Conservation (phyloP, 1,139 yeast genomes). For the Pneumocystis murina region DNA sequence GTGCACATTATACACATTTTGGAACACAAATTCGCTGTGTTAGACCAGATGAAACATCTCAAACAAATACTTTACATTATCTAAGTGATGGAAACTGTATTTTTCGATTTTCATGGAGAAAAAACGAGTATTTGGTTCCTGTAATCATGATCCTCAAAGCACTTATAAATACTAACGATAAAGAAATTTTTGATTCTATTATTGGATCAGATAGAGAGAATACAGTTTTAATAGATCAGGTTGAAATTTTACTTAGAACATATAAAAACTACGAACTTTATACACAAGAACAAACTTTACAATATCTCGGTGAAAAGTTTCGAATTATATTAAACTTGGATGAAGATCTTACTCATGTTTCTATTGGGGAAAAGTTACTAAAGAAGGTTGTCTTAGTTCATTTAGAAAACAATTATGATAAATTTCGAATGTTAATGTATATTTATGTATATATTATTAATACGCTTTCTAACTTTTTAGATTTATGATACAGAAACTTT, state of each 20-base stretch:
- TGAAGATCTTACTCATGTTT: constrained; percentile 74
- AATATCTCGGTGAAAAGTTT: constrained; percentile 89
- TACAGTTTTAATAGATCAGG: constrained; percentile 94
- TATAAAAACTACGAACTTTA: constrained; percentile 67
- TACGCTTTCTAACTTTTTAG: neutral
- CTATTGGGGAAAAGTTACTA: constrained; percentile 77
- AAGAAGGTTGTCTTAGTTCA: constrained; percentile 81
- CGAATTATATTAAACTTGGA: constrained; percentile 84
- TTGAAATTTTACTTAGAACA: constrained; percentile 77
- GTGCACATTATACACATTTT: constrained; percentile 70
- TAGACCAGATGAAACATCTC: constrained; percentile 94
- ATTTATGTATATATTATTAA: neutral
- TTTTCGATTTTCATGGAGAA: constrained; percentile 91
- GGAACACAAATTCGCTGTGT: constrained; percentile 93
- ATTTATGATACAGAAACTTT: constrained; percentile 89
- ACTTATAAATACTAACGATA: constrained; percentile 73
- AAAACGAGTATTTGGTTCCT: constrained; percentile 87
- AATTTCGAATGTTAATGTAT: constrained; percentile 58
- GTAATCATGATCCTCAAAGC: constrained; percentile 88
- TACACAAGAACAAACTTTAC: constrained; percentile 75
- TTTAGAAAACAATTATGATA: constrained; percentile 54
- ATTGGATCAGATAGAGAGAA: constrained; percentile 77
- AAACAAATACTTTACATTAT: constrained; percentile 89
- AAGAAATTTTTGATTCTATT: constrained; percentile 90
- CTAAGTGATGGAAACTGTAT: constrained; percentile 92